Conservation (phyloP, 2,329 filamentous ascomycete species). For the Penicillium expansum region DNA sequence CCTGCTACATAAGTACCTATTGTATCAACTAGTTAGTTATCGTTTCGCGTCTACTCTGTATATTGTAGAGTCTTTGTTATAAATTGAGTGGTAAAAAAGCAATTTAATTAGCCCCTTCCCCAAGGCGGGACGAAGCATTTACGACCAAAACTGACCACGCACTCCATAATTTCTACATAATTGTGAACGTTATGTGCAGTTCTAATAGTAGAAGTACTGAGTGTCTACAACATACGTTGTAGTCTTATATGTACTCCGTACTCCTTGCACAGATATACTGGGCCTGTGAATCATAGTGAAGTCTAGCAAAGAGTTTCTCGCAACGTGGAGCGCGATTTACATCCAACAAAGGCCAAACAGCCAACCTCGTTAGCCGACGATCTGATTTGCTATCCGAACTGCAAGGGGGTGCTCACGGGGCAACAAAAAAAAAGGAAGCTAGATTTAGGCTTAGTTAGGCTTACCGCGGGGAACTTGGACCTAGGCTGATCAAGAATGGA, state of each 20-base stretch:
- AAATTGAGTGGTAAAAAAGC: background rate
- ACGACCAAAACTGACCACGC: background rate
- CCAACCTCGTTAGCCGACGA: background rate
- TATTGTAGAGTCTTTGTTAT: background rate
- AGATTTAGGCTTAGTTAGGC: constrained; percentile 2
- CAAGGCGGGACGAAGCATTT: background rate
- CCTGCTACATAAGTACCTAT: background rate
- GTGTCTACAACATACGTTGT: background rate
- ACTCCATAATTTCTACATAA: background rate
- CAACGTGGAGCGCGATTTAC: constrained; percentile 12
- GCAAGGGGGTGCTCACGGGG: constrained; percentile 16
- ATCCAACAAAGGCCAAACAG: constrained; percentile 14
- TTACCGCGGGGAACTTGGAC: constrained; percentile 13
- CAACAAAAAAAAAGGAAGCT: background rate
- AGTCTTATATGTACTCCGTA: background rate
- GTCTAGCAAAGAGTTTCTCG: constrained; percentile 11
- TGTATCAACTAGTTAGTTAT: background rate
- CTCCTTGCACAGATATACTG: too few species aligned
- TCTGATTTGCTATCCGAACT: constrained; percentile 13
- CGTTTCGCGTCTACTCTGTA: background rate
- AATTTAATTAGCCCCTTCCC: background rate
- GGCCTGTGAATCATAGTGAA: background rate
- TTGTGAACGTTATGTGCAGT: background rate
- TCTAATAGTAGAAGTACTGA: background rate
- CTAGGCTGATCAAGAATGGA: constrained; percentile 2